phyloP scores from a whole-genome alignment of 495 filamentous ascomycete genomes.

The Cercophora scortea region DNA sequence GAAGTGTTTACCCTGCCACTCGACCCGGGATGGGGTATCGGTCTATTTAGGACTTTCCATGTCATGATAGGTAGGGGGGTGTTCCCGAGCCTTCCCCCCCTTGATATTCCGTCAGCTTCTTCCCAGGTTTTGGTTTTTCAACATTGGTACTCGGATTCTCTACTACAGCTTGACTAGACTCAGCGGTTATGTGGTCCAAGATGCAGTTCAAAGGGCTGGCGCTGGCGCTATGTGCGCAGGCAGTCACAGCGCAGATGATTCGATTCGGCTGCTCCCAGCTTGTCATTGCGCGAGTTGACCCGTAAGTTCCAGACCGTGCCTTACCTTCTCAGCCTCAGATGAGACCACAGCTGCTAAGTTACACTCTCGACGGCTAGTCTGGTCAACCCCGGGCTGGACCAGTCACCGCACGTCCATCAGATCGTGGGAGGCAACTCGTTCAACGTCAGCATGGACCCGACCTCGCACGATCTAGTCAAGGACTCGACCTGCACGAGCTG shows the following conservation, averaged over 20 bases:
- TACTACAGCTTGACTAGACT: no score
- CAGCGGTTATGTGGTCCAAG: background rate
- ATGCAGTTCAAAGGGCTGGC: constrained; percentile 24
- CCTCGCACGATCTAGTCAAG: constrained; percentile 7
- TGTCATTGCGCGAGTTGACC: constrained; percentile 1
- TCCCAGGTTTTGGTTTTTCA: no score
- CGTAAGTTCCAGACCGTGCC: background rate
- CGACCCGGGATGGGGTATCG: no score
- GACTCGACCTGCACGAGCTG: constrained; percentile 19
- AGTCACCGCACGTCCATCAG: constrained; percentile 10
- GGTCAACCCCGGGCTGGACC: constrained; percentile 3
- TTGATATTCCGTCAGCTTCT: no score
- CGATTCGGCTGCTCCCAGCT: constrained; percentile 5
- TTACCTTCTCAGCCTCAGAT: no score
- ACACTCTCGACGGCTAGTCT: background rate
- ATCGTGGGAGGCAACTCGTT: constrained; percentile 17
- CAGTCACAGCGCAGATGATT: constrained; percentile 14
- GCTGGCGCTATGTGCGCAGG: constrained; percentile 33
- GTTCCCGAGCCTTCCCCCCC: no score
- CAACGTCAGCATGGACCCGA: constrained; percentile 13
- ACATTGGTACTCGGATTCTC: no score
- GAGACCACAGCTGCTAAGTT: no score
- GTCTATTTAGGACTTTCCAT: no score
- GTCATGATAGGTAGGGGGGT: no score
- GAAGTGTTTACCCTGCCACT: no score